A percentile compares a stretch with the other conserved stretches of the same genome.
Conservation (phyloP, 129 eudicot species). For the Kitagawia praeruptora region DNA sequence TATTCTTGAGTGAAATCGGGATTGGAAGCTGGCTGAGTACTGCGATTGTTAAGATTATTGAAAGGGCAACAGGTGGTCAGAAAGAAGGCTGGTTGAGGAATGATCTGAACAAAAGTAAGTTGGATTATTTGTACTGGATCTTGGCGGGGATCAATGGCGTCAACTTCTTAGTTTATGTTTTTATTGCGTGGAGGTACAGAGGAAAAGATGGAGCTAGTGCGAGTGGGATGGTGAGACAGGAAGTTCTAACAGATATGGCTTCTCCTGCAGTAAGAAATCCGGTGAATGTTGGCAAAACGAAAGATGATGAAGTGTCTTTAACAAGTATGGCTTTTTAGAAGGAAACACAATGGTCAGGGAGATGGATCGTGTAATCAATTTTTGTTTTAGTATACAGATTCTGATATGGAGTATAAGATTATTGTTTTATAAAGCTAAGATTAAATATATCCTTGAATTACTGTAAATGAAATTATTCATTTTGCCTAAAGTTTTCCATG, state of each 20-base stretch:
- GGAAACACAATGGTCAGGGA: neutral
- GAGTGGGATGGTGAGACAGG: slow-evolving; percentile 48
- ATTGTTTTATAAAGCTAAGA: neutral
- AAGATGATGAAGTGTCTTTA: slow-evolving; percentile 17
- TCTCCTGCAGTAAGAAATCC: neutral
- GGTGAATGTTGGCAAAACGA: neutral
- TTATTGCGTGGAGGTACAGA: slow-evolving; percentile 50
- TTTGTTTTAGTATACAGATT: neutral
- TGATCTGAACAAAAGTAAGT: slow-evolving; percentile 37
- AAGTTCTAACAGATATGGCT: slow-evolving; percentile 17
- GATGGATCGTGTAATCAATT: neutral
- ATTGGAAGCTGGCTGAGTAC: slow-evolving; percentile 85
- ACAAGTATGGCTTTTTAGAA: slow-evolving; percentile 1
- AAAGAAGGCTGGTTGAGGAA: slow-evolving; percentile 68
- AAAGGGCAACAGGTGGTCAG: slow-evolving; percentile 36
- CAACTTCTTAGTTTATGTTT: slow-evolving; percentile 48
- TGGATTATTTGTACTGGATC: slow-evolving; percentile 68
- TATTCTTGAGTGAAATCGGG: slow-evolving; percentile 76
- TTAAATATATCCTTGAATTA: neutral
- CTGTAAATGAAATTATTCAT: neutral
- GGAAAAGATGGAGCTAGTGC: slow-evolving; percentile 51
- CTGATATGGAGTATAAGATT: neutral
- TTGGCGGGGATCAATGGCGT: slow-evolving; percentile 51
- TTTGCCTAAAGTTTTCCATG: neutral
- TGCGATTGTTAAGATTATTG: slow-evolving; percentile 53